Evolutionary conservation across 23 red algal species (phyloP).

Genomic region (Gracilariopsis chorda): DNA sequence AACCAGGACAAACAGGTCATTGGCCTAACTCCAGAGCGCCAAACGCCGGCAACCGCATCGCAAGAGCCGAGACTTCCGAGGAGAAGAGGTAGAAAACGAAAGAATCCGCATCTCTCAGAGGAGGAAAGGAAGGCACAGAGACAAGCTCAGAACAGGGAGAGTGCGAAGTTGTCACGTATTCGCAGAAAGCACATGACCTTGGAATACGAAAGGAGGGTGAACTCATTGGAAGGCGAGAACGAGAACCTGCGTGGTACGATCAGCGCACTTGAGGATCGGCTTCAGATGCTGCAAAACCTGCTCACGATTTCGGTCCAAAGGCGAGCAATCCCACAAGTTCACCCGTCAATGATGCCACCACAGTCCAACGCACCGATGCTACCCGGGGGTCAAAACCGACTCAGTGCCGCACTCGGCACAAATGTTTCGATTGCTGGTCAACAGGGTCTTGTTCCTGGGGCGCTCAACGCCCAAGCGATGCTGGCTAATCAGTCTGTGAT

Average conservation of each 20-base stretch:
- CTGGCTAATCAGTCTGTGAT: background rate
- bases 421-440: background rate
- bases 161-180: slow-evolving; percentile 68
- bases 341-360: background rate
- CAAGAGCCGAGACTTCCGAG: slow-evolving; percentile 40
- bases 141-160: slow-evolving; percentile 77
- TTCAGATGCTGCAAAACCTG: slow-evolving; percentile 58
- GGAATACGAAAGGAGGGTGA: slow-evolving; percentile 53
- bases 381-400: background rate
- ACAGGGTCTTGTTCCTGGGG: background rate
- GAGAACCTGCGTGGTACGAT: slow-evolving; percentile 49
- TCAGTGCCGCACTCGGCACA: background rate
- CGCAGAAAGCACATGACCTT: slow-evolving; percentile 57
- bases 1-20: slow-evolving; percentile 18
- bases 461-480: slow-evolving; percentile 5
- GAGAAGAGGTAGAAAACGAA: slow-evolving; percentile 71
- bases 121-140: slow-evolving; percentile 54
- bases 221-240: slow-evolving; percentile 53
- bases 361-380: background rate
- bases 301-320: slow-evolving; percentile 65
- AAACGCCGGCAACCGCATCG: background rate
- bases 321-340: slow-evolving; percentile 10
- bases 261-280: slow-evolving; percentile 44
- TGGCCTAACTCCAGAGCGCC: slow-evolving; percentile 11
- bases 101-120: slow-evolving; percentile 67